These are phyloP conservation scores for Garcia nutans DNA, from an alignment of 345 rosid genomes.

Conservation along the genomic window DNA sequence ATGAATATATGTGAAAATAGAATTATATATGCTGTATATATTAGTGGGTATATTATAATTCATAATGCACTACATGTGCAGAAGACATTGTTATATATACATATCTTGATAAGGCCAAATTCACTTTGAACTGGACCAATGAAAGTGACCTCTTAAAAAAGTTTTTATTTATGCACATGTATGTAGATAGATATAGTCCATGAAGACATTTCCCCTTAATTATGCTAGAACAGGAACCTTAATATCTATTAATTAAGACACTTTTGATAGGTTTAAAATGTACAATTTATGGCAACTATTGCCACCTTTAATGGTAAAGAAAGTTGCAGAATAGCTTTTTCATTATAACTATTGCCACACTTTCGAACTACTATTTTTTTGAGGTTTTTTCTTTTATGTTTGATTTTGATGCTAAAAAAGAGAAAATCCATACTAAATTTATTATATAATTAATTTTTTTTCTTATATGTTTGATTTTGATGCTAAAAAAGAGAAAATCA, in stretches of 20 bases:
- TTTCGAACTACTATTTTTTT: no score
- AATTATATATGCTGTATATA: background rate
- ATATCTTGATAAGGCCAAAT: conserved; percentile 2
- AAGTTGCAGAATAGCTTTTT: background rate
- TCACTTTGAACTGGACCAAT: conserved; percentile 1
- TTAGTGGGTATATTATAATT: background rate
- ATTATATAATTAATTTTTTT: no score
- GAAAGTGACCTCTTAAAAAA: background rate
- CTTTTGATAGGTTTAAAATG: background rate
- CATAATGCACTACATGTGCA: conserved; percentile 5
- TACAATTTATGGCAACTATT: background rate
- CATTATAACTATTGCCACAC: no score
- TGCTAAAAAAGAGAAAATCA: no score
- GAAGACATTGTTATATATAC: background rate
- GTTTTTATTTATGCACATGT: background rate
- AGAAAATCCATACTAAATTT: no score
- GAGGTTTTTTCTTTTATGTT: no score
- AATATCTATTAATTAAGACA: background rate
- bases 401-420: no score
- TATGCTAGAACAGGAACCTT: background rate
- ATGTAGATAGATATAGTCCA: background rate
- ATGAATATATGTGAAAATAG: background rate
- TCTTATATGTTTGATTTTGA: no score
- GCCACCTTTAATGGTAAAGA: background rate
- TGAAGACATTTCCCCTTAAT: background rate